Base-by-base conservation (phyloP, 2,329 filamentous ascomycete species). In the Dissoconium aciculare region DNA sequence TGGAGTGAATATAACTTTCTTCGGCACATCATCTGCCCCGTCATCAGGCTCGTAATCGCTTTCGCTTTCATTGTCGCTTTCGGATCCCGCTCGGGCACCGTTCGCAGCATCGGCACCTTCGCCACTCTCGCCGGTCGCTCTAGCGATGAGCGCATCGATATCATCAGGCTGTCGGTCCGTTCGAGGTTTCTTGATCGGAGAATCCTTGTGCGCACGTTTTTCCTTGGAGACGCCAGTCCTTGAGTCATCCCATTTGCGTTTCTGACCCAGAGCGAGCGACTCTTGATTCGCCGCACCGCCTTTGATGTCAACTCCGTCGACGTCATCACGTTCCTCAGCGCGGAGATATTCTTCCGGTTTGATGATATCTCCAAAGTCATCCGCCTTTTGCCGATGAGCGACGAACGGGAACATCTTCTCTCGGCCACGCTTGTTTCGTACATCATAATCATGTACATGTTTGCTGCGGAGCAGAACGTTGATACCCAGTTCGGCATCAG, bases 321-420 rank as follows among this genome's bases (percentile, higher is more conserved):
- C 66, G 35, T 77, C 73, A 43, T 92, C 83, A 34, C 83, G 75
- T 56, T 95, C 89, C 51, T 98, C 89, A 0, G 85, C 87, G 35
- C 85, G 72, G 1, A 94, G 67, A 50, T 87, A 98, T 41, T 98
- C 89, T 53, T 95, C 89, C 0, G 87, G 81, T 32, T 84, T 74
- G 44, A 98, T 94, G 11, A 91, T 60, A 41, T 98, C 89, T 35
- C 89, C 89, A 56, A 89, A 98, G 41, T 94, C 87, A 50, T 95
- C 89, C 16, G 69, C 72, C 30, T 83, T 74, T 51, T 74, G 79
- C 46, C 81, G 68, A 30, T 83, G 74, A 14, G 85, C 71, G 1
- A 85, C 71, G 31, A 91, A 76, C 0, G 89, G 89, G 50, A 94
- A 95, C 60, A 92, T 79, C 39, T 84, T 76, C 51, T 98, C 89